Evolutionary conservation across 331 rosid genomes (phyloP).

Genomic region (Saraca asoca): DNA sequence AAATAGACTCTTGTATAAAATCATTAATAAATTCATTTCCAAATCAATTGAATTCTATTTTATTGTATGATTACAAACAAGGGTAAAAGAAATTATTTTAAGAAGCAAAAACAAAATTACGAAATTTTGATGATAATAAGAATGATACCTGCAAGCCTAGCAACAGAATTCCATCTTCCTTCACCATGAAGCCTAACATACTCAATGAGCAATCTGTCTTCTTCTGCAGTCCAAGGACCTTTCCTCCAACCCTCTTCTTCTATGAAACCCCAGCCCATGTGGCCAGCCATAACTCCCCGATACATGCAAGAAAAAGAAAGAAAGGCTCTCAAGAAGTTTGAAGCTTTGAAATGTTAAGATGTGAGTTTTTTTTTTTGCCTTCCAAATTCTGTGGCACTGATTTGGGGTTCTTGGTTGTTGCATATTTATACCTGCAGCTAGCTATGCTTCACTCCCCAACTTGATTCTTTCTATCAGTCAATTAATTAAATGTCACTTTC

Average conservation of each 20-base stretch:
- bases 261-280: constrained; percentile 60
- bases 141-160: constrained; percentile 69
- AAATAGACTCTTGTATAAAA: no score
- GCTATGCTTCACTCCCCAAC: constrained; percentile 2
- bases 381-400: constrained; percentile 46
- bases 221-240: constrained; percentile 99
- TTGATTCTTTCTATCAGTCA: constrained; percentile 44
- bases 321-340: neutral
- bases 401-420: constrained; percentile 38
- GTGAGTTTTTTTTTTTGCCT: constrained; percentile 28
- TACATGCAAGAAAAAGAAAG: constrained; percentile 41
- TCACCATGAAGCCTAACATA: constrained; percentile 90
- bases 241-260: constrained; percentile 90
- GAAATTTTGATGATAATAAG: constrained; percentile 18
- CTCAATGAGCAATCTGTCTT: constrained; percentile 77
- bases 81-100: no score
- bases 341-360: constrained; percentile 10
- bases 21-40: no score
- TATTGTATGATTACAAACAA: no score
- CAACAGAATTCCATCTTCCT: constrained; percentile 98
- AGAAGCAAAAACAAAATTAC: neutral
- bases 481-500: constrained; percentile 46
- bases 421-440: constrained; percentile 60
- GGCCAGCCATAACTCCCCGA: constrained; percentile 54
- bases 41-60: no score